phyloP scores from a whole-genome alignment of 495 filamentous ascomycete species.

The Saxophila tyrrhenica region DNA sequence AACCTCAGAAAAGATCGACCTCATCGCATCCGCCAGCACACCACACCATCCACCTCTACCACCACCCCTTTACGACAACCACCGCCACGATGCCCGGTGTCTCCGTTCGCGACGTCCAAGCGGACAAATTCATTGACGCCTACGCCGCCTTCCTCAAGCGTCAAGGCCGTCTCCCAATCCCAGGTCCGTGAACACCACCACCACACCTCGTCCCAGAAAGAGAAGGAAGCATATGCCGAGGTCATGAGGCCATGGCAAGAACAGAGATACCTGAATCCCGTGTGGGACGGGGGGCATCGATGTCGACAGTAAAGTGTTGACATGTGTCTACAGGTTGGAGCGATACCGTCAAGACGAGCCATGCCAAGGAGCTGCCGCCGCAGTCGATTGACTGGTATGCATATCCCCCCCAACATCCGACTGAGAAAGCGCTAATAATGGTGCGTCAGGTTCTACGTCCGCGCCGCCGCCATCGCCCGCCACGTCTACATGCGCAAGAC shows the following conservation, averaged over 20 bases:
- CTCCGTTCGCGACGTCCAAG: conserved; percentile 39
- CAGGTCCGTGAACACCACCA: conserved; percentile 44
- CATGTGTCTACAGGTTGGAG: conserved; percentile 65
- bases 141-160: conserved; percentile 98
- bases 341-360: conserved; percentile 96
- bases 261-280: conserved; percentile 27
- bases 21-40: background rate
- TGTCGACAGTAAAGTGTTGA: conserved; percentile 24
- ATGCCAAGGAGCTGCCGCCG: conserved; percentile 90
- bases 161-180: conserved; percentile 95
- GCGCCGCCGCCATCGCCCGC: conserved; percentile 87
- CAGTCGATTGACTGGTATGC: conserved; percentile 85
- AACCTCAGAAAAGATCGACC: background rate
- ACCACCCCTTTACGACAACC: conserved; percentile 3
- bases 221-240: too few species aligned
- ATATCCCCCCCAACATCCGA: background rate
- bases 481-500: conserved; percentile 99
- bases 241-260: background rate
- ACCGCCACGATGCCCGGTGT: conserved; percentile 29
- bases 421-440: too few species aligned
- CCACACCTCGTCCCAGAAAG: background rate
- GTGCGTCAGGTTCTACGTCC: conserved; percentile 74
- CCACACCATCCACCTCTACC: background rate
- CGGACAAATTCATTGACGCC: conserved; percentile 88
- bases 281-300: conserved; percentile 31